Conservation (phyloP, 129 eudicot species). For the Logfia minima region DNA sequence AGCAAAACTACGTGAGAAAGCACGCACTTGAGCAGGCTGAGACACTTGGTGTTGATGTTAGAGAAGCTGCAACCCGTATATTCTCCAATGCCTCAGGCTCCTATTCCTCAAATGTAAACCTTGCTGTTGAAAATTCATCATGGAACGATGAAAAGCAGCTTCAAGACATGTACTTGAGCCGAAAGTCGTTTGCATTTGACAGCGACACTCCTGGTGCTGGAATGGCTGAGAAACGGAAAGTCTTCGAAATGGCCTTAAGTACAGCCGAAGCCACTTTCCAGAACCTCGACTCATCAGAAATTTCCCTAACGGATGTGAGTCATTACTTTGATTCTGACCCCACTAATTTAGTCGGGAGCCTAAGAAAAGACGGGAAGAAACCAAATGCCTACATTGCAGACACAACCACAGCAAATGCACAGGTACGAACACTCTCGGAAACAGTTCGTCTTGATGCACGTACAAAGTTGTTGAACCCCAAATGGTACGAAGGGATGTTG, state of each 20-base stretch:
- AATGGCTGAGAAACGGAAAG: slow-evolving; percentile 82
- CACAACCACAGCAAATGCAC: slow-evolving; percentile 95
- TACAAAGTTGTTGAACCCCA: slow-evolving; percentile 92
- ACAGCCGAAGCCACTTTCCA: slow-evolving; percentile 99
- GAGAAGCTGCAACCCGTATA: slow-evolving; percentile 92
- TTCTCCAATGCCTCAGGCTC: slow-evolving; percentile 98
- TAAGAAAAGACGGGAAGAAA: slow-evolving; percentile 94
- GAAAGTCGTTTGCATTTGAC: slow-evolving; percentile 96
- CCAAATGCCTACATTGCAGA: slow-evolving; percentile 97
- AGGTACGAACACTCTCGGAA: slow-evolving; percentile 96
- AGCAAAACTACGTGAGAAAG: slow-evolving; percentile 80
- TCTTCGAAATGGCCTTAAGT: slow-evolving; percentile 94
- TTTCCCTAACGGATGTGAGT: slow-evolving; percentile 92
- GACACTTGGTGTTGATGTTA: slow-evolving; percentile 67
- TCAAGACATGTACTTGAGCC: slow-evolving; percentile 96
- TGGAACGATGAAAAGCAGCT: slow-evolving; percentile 99
- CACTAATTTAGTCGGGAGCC: slow-evolving; percentile 85
- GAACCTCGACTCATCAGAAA: slow-evolving; percentile 93
- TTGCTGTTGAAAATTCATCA: slow-evolving; percentile 95
- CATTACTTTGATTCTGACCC: slow-evolving; percentile 99
- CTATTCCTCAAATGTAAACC: slow-evolving; percentile 90
- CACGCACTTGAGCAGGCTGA: slow-evolving; percentile 95
- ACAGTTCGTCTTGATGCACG: slow-evolving; percentile 93
- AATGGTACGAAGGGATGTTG: slow-evolving; percentile 99
- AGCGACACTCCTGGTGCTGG: slow-evolving; percentile 92